phyloP scores from a whole-genome alignment of 1,139 yeast genomes.

The Pichia terricola region DNA sequence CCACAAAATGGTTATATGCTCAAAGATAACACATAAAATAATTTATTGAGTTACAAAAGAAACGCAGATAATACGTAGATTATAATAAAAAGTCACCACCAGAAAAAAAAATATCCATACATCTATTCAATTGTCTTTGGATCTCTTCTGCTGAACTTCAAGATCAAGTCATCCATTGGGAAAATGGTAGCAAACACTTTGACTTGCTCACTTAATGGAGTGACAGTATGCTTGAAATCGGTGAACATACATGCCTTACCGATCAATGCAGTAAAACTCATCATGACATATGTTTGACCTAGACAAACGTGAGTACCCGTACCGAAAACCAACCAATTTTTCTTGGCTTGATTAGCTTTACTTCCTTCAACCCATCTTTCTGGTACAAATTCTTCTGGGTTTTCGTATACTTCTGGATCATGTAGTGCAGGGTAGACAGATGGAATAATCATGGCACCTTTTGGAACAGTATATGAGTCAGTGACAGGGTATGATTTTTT shows the following conservation, averaged over 20 bases:
- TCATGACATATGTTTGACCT: slow-evolving; percentile 88
- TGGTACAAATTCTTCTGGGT: slow-evolving; percentile 89
- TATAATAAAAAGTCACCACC: no score
- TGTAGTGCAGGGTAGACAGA: slow-evolving; percentile 92
- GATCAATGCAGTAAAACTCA: slow-evolving; percentile 79
- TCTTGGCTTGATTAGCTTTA: slow-evolving; percentile 51
- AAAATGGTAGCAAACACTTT: slow-evolving; percentile 96
- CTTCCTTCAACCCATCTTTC: slow-evolving; percentile 85
- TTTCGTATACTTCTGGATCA: slow-evolving; percentile 91
- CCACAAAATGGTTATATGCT: no score
- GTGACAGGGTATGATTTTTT: slow-evolving; percentile 80
- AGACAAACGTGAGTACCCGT: slow-evolving; percentile 94
- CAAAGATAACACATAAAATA: no score
- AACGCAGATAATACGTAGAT: no score
- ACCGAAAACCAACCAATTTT: slow-evolving; percentile 95
- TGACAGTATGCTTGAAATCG: slow-evolving; percentile 73
- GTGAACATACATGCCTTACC: slow-evolving; percentile 80
- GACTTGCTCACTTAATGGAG: slow-evolving; percentile 79
- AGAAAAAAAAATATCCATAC: no score
- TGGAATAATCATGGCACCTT: slow-evolving; percentile 95
- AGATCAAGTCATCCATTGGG: slow-evolving; percentile 89
- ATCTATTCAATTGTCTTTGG: slow-evolving; percentile 24
- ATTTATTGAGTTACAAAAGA: no score
- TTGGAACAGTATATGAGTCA: slow-evolving; percentile 81
- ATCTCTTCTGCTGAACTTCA: slow-evolving; percentile 63